phyloP scores from a whole-genome alignment of 1,284 basidiomycete species.

The Phaffia rhodozyma region DNA sequence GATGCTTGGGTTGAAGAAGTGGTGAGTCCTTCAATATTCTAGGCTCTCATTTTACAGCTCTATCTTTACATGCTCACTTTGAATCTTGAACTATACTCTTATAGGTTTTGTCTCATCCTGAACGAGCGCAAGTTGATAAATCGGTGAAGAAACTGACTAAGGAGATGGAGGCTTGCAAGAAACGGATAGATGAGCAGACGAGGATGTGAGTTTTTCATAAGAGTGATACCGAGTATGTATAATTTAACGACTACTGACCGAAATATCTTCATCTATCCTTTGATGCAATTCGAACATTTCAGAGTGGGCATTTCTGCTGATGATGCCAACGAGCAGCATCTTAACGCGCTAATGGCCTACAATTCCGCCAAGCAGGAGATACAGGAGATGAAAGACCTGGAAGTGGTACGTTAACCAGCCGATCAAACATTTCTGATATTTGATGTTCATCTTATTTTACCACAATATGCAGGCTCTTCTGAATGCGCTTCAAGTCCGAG shows the following conservation, averaged over 20 bases:
- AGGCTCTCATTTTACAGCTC: neutral
- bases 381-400: slow-evolving; percentile 28
- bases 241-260: neutral
- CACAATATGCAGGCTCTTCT: slow-evolving; percentile 44
- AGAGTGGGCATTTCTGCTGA: slow-evolving; percentile 68
- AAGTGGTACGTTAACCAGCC: slow-evolving; percentile 2
- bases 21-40: neutral
- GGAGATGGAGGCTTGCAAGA: slow-evolving; percentile 42
- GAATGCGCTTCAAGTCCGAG: slow-evolving; percentile 51
- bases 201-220: slow-evolving; percentile 29
- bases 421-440: neutral
- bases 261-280: neutral
- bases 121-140: neutral
- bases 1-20: slow-evolving; percentile 13
- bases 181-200: neutral
- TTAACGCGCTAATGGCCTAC: slow-evolving; percentile 46
- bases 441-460: neutral
- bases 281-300: neutral
- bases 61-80: neutral
- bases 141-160: slow-evolving; percentile 51
- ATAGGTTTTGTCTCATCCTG: neutral
- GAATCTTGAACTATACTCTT: neutral
- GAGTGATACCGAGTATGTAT: slow-evolving; percentile 47
- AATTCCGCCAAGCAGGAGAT: slow-evolving; percentile 51
- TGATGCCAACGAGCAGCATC: slow-evolving; percentile 57